Evolutionary conservation across 2,329 filamentous ascomycete species (phyloP).

Genomic region (Colletotrichum echinochloae): DNA sequence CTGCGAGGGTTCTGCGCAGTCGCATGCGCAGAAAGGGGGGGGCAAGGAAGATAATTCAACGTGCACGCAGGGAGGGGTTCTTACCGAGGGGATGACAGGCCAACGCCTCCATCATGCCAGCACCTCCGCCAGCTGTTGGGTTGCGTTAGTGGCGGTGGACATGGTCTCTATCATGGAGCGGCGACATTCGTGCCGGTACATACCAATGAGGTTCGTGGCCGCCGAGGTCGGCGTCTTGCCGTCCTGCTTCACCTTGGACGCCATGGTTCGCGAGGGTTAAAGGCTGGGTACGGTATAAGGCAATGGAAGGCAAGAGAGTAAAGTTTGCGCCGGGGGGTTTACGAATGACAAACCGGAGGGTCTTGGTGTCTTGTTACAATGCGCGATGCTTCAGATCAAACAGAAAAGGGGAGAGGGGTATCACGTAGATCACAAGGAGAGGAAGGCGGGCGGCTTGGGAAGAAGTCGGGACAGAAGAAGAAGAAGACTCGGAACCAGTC

Average conservation of each 20-base stretch:
- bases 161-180: neutral
- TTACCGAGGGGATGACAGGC: constrained; percentile 92
- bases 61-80: constrained; percentile 42
- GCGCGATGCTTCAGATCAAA: neutral
- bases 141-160: constrained; percentile 8
- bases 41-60: neutral
- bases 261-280: constrained; percentile 48
- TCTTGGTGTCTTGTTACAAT: neutral
- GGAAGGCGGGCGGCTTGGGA: neutral
- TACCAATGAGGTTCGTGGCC: constrained; percentile 92
- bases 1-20: neutral
- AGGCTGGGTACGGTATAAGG: constrained; percentile 16
- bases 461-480: constrained; percentile 29
- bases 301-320: constrained; percentile 5
- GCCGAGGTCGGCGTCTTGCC: constrained; percentile 84
- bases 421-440: constrained; percentile 24
- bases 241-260: constrained; percentile 58
- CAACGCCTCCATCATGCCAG: constrained; percentile 99
- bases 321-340: constrained; percentile 7
- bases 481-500: constrained; percentile 37
- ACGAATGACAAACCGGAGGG: neutral
- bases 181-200: constrained; percentile 44
- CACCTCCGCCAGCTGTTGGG: constrained; percentile 85
- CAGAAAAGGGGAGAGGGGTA: constrained; percentile 2
- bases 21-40: constrained; percentile 25